phyloP scores from a whole-genome alignment of 257 asterid genomes.

The Solanum microdontum region DNA sequence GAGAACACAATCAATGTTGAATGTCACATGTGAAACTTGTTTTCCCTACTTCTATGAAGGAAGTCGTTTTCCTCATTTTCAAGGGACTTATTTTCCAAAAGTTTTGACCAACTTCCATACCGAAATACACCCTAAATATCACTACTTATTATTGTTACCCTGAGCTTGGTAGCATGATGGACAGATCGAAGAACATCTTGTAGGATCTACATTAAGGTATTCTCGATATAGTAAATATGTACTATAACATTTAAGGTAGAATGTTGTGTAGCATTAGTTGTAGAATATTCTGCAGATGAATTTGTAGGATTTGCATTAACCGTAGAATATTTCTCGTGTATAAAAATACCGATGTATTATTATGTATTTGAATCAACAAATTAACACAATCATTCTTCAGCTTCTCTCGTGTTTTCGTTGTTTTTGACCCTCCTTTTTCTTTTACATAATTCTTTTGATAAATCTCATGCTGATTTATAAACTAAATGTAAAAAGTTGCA shows the following conservation, averaged over 20 bases:
- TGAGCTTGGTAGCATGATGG: not conserved
- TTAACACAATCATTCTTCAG: not conserved
- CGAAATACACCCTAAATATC: not conserved
- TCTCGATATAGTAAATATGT: not conserved
- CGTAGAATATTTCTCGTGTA: not conserved
- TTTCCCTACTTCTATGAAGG: not conserved
- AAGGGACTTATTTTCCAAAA: not conserved
- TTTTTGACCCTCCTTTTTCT: not conserved
- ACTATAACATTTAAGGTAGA: not conserved
- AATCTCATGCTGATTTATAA: not conserved
- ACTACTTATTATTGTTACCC: not conserved
- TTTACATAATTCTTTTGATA: not conserved
- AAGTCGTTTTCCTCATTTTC: not conserved
- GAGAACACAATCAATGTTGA: not conserved
- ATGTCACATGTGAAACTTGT: not conserved
- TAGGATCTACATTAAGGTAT: not conserved
- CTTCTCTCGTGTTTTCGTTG: not conserved
- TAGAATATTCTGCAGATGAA: not conserved
- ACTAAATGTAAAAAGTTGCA: not conserved
- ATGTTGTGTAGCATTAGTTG: not conserved
- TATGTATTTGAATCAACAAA: not conserved
- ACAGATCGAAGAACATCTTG: not conserved
- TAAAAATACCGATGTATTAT: not conserved
- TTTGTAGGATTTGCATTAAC: not conserved
- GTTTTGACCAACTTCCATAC: not conserved